Conservation (phyloP, 495 filamentous ascomycete species). For the Penicillium coprophilum region DNA sequence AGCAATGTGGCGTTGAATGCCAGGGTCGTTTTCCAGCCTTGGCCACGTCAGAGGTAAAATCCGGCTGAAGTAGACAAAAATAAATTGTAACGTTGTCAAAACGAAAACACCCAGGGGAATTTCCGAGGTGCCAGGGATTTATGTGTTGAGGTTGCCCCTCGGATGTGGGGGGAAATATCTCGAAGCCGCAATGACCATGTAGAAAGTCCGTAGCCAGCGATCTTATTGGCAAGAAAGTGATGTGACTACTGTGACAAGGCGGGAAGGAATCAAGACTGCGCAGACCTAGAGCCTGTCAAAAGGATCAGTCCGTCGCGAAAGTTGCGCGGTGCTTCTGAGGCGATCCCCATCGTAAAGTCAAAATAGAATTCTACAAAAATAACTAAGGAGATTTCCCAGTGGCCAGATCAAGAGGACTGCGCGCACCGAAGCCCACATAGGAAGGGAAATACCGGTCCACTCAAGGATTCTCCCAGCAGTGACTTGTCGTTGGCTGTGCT, state of each 20-base stretch:
- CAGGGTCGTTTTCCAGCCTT: conserved; percentile 19
- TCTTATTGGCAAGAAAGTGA: conserved; percentile 30
- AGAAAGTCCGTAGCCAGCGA: conserved; percentile 22
- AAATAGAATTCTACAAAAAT: conserved; percentile 19
- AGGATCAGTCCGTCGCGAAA: conserved; percentile 4
- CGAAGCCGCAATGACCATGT: conserved; percentile 19
- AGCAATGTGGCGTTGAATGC: conserved; percentile 27
- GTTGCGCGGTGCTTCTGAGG: conserved; percentile 17
- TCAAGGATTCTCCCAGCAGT: conserved; percentile 8
- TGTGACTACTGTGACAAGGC: conserved; percentile 24
- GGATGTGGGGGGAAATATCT: conserved; percentile 19
- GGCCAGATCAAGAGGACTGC: background rate
- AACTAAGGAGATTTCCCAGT: background rate
- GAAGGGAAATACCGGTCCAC: conserved; percentile 13
- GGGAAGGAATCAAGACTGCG: conserved; percentile 18
- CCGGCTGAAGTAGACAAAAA: conserved; percentile 15
- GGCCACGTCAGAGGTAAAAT: conserved; percentile 30
- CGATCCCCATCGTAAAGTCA: conserved; percentile 17
- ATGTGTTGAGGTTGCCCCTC: conserved; percentile 26
- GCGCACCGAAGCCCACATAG: conserved; percentile 24
- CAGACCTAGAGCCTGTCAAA: conserved; percentile 20
- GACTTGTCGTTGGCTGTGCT: conserved; percentile 9
- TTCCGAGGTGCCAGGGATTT: conserved; percentile 26
- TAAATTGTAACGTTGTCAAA: conserved; percentile 16
- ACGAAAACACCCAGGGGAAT: conserved; percentile 6